These are phyloP conservation scores for Russula virescens DNA, from an alignment of 768 basidiomycete genomes.

Conservation along the genomic window DNA sequence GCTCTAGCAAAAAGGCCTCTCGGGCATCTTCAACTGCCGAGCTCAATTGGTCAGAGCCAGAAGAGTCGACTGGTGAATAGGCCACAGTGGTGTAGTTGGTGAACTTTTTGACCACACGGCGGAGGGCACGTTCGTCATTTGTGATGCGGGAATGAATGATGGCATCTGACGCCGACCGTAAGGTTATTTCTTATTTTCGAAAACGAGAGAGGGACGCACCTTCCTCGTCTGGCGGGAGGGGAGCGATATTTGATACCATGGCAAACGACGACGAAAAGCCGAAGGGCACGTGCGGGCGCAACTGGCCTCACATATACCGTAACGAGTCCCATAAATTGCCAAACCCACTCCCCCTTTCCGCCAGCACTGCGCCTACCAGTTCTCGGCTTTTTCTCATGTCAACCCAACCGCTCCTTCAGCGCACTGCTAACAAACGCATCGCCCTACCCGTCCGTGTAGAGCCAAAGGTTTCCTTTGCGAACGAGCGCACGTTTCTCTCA, in stretches of 20 bases:
- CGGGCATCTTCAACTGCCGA: slow-evolving; percentile 59
- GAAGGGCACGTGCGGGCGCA: not conserved
- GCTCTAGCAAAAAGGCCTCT: slow-evolving; percentile 73
- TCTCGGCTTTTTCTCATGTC: slow-evolving; percentile 55
- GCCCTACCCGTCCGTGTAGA: slow-evolving; percentile 93
- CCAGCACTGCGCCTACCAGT: not conserved
- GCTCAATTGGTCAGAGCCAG: slow-evolving; percentile 27
- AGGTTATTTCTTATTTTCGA: not conserved
- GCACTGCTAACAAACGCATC: slow-evolving; percentile 90
- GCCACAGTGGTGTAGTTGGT: slow-evolving; percentile 62
- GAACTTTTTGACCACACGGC: slow-evolving; percentile 77
- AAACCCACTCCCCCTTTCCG: not conserved
- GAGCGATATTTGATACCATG: slow-evolving; percentile 33
- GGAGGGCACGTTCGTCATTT: slow-evolving; percentile 74
- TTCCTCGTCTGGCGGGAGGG: slow-evolving; percentile 59
- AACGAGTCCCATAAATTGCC: not conserved
- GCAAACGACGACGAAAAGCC: not conserved
- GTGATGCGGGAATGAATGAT: slow-evolving; percentile 77
- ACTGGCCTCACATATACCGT: not conserved
- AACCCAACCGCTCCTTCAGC: slow-evolving; percentile 93
- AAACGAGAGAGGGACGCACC: slow-evolving; percentile 33
- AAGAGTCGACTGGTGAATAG: slow-evolving; percentile 40
- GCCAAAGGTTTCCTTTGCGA: slow-evolving; percentile 92
- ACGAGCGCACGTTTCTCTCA: slow-evolving; percentile 93
- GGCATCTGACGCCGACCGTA: slow-evolving; percentile 45